Evolutionary conservation across 768 basidiomycete genomes (phyloP), one percentile per base, ranked within the genome.

Genomic region (Boletus vermiculosoides): DNA sequence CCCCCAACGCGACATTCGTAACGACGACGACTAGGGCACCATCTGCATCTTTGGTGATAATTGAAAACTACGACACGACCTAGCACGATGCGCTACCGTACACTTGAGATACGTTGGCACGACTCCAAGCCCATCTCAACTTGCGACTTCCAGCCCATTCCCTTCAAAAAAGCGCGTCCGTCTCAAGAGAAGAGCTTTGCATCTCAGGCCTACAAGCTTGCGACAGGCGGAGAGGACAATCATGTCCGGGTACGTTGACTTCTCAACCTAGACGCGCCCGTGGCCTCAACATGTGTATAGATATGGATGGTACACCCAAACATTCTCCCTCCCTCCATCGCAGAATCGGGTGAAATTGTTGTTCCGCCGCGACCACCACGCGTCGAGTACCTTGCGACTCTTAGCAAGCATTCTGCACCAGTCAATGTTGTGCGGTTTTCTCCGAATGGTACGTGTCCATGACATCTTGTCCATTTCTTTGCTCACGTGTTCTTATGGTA

Each of bases 341-440:
- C 79, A 31, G 80, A 73, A 46, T 60, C 70, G 40, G 61, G 64
- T 5, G 72, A 73, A 44, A 57, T 64, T 16, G 60, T 66, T 30
- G 69, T 77, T 16, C 74, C 77, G 16, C 61, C 66, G 42, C 83
- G 85, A 55, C 83, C 83, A 0, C 91, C 97, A n/a, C 85, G 93
- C 58, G 91, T 96, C 44, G 97, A 98, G 69, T 99, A 98, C 69
- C 86, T 98, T 30, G 88, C 97, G 5, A 98, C 97, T 0, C 82
- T 99, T 52, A 88, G 82, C 66, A 84, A 93, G 67, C 97, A 99
- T 73, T 92, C 92, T 15, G 93, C 92, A 18, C 85, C 94, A 4
- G 96, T 99, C 51, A 99, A 99, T 62, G 96, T 97, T 8, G 96
- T 96, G 28, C 79, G 97, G 45, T 99, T 90, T 75, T 95, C 92